Evolutionary conservation across 176 grass and related monocot genomes (phyloP), one percentile per base, ranked within the genome.

Genomic region (Triticum monococcum): DNA sequence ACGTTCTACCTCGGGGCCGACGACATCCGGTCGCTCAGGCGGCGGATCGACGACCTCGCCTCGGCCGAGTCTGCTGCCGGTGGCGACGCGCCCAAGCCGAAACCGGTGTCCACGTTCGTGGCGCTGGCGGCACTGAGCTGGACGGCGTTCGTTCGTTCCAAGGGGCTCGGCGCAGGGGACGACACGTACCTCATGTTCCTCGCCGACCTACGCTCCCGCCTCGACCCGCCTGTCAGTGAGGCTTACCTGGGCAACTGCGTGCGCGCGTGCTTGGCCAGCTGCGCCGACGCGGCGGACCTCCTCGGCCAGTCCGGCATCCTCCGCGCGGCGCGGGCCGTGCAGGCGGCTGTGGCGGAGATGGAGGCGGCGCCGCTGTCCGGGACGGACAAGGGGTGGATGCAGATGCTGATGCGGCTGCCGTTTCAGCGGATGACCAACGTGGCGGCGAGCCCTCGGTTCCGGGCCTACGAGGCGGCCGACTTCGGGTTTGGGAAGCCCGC

Each of bases 201-300:
- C 3, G 86, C 45, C 2, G 77, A 91, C 45, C 33, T 64, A 25
- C 83, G 81, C 23, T 38, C 38, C 32, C 48, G 81, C 43, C 35
- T 91, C 9, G 36, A 71, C 14, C 86, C 82, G 8, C 90, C 68
- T 5, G 22, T 88, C 1, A 60, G 61, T 14, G 36, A 22, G 20
- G 48, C 54, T 9, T 91, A 88, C 67, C 88, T 91, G 10, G 89
- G 89, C 25, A 91, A 88, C 52, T 88, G 75, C 79, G 7, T 91
- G 9, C 62, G 24, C 17, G 30, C 22, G 20, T 69, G 57, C 25
- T 65, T 67, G 8, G 85, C 79, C 12, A 36, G n/a, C 26, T 85
- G 76, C 81, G 17, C 76, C 64, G 66, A 14, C 2, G 2, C 45
- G 71, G 72, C 37, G 5, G 85, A 86, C 12, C 45, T 90, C 7